Base-by-base conservation (phyloP, 2,329 filamentous ascomycete species). In the Calcarisporium arbuscula region DNA sequence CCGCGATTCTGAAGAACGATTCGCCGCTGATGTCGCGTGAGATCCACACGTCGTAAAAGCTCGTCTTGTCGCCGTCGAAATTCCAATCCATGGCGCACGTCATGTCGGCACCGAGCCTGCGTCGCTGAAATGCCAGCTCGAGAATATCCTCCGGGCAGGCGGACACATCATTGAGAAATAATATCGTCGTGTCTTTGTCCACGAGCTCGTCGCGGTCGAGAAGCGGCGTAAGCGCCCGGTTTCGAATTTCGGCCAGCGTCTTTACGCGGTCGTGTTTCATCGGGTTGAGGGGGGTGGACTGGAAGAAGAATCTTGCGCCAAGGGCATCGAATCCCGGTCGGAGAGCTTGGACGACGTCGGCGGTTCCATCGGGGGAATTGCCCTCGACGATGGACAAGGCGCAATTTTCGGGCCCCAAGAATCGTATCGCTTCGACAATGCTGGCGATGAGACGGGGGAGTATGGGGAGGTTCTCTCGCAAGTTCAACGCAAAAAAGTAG, bases 81-180 rank as follows among this genome's bases (percentile, higher is more conserved):
- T 60, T 66, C 72, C 74, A 80, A 50, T 80, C 74, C 64, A 80
- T 69, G 6, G 60, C 71, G 44, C 74, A 80, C 0, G 65, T 68
- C 67, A 76, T 75, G 45, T 72, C 66, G 6, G 73, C 74, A 4
- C 48, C 52, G 22, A 71, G 68, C 4, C 42, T 44, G 5, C 38
- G 43, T 19, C 60, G 65, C 49, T 78, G 72, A 41, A 70, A 60
- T 2, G 67, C 45, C 2, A 79, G 56, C 50, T 79, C 75, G 5
- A 81, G 57, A 14, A 80, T 63, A 41, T 80, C 74, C 23, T 77
- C 71, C 5, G 58, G 21, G 40, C 72, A 77, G 6, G 58, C 52
- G 5, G 67, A 65, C 8, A 77, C 67, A 40, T 77, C 69, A 51
- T 76, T 73, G 28, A 77, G 47, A 41, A 76, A 75, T 8, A 75